These are phyloP conservation scores for Coemansia sp. DNA, from an alignment of 371 early-diverging fungal species.

Conservation along the genomic window DNA sequence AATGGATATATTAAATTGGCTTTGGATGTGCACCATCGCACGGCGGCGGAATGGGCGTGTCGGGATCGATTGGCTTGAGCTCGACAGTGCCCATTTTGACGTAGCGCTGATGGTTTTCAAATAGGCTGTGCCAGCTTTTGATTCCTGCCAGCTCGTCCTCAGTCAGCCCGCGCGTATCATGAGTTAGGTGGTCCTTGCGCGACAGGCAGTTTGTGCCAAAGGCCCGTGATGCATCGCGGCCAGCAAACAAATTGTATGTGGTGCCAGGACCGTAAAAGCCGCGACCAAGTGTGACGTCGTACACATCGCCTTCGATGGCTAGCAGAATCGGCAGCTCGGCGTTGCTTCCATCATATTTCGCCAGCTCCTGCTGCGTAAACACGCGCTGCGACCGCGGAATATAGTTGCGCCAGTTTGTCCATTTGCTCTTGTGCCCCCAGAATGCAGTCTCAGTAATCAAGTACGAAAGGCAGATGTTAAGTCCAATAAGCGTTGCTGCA, in stretches of 20 bases:
- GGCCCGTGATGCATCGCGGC: slow-evolving; percentile 89
- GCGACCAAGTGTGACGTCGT: slow-evolving; percentile 75
- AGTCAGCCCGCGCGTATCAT: slow-evolving; percentile 85
- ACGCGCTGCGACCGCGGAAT: slow-evolving; percentile 63
- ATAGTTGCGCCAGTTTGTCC: slow-evolving; percentile 72
- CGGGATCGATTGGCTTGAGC: slow-evolving; percentile 76
- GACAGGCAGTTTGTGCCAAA: slow-evolving; percentile 90
- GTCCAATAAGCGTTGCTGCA: slow-evolving; percentile 17
- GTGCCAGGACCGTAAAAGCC: slow-evolving; percentile 81
- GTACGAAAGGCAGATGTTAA: slow-evolving; percentile 58
- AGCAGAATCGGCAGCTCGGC: slow-evolving; percentile 79
- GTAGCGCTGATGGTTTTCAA: slow-evolving; percentile 81
- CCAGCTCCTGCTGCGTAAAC: slow-evolving; percentile 76
- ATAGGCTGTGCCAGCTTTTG: slow-evolving; percentile 86
- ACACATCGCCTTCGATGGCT: slow-evolving; percentile 86
- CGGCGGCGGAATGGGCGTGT: slow-evolving; percentile 75
- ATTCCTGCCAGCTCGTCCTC: slow-evolving; percentile 72
- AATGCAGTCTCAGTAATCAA: slow-evolving; percentile 75
- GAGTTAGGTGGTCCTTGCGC: slow-evolving; percentile 83
- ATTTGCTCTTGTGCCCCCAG: slow-evolving; percentile 76
- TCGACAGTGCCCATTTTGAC: slow-evolving; percentile 80
- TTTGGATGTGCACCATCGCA: slow-evolving; percentile 57
- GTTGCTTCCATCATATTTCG: slow-evolving; percentile 77
- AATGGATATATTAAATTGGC: slow-evolving; percentile 22
- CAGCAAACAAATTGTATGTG: slow-evolving; percentile 89